Percentiles rank a stretch among this genome's conserved stretches.
phyloP scores from a whole-genome alignment of 768 basidiomycete genomes.

The Boletus sp. region DNA sequence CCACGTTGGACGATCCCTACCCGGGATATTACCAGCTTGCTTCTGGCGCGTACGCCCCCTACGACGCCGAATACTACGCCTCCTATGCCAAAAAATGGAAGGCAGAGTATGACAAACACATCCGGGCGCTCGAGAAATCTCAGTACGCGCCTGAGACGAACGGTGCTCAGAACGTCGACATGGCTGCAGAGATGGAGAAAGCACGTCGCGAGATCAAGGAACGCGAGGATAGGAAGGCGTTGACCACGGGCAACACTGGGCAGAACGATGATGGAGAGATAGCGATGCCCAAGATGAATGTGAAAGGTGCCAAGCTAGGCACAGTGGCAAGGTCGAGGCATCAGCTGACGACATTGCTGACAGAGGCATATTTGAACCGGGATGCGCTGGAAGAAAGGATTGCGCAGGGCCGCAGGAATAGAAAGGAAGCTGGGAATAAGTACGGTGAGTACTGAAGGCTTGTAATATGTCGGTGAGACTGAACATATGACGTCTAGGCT shows the following conservation, averaged over 20 bases:
- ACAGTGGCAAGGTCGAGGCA: constrained; percentile 70
- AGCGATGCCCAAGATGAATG: constrained; percentile 76
- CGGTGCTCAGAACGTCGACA: constrained; percentile 60
- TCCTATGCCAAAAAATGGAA: constrained; percentile 74
- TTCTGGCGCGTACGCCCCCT: constrained; percentile 73
- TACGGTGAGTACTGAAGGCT: constrained; percentile 58
- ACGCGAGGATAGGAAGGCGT: constrained; percentile 70
- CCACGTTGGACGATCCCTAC: constrained; percentile 71
- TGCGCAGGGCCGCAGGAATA: constrained; percentile 76
- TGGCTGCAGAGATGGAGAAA: constrained; percentile 72
- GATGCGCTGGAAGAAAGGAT: constrained; percentile 82
- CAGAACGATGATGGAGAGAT: constrained; percentile 40
- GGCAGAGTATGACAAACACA: constrained; percentile 64
- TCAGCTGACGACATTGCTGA: constrained; percentile 77
- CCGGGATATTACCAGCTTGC: constrained; percentile 87
- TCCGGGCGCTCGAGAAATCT: constrained; percentile 72
- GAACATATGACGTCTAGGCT: constrained; percentile 15
- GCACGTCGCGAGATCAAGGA: constrained; percentile 74
- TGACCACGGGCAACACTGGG: constrained; percentile 59
- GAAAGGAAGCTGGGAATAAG: constrained; percentile 90
- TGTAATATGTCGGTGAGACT: background rate
- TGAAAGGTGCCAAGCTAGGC: constrained; percentile 73
- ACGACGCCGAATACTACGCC: constrained; percentile 69
- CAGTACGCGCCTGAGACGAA: constrained; percentile 48
- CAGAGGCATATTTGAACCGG: constrained; percentile 81